These are phyloP conservation scores for Marasmius oreades DNA, from an alignment of 1,284 basidiomycete species.

Conservation along the genomic window DNA sequence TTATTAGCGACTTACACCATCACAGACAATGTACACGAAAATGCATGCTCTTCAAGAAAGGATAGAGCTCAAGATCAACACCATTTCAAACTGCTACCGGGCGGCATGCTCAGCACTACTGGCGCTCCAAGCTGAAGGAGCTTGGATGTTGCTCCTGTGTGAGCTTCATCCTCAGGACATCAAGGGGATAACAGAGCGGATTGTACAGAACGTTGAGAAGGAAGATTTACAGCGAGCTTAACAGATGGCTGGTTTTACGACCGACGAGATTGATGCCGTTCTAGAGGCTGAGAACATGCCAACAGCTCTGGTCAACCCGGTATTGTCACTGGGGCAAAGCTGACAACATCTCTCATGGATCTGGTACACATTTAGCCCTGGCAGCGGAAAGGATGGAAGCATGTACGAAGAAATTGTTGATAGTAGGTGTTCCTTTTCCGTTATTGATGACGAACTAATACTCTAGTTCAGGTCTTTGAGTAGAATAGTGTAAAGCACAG, in stretches of 20 bases:
- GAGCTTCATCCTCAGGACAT: constrained; percentile 15
- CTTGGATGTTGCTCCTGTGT: constrained; percentile 11
- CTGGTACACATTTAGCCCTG: neutral
- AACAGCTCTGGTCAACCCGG: neutral
- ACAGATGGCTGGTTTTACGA: constrained; percentile 1
- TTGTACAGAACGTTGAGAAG: constrained; percentile 14
- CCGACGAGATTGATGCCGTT: neutral
- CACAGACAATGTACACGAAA: neutral
- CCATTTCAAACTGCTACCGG: neutral
- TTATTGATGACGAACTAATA: too few species aligned
- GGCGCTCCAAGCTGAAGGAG: constrained; percentile 14
- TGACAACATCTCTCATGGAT: neutral
- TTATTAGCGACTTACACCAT: constrained; percentile 20
- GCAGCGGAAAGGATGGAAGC: neutral
- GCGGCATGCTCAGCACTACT: neutral
- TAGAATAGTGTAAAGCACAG: neutral
- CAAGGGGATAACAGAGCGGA: constrained; percentile 14
- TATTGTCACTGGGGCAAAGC: neutral
- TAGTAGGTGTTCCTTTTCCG: neutral
- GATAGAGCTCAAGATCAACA: neutral
- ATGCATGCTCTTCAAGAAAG: neutral
- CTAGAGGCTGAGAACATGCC: neutral
- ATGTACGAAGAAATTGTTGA: neutral
- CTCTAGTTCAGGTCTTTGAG: neutral
- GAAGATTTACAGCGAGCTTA: constrained; percentile 6